A percentile compares a stretch with the other conserved stretches of the same genome.
phyloP scores from a whole-genome alignment of 1,284 basidiomycete species.

The Leccinum insolens region DNA sequence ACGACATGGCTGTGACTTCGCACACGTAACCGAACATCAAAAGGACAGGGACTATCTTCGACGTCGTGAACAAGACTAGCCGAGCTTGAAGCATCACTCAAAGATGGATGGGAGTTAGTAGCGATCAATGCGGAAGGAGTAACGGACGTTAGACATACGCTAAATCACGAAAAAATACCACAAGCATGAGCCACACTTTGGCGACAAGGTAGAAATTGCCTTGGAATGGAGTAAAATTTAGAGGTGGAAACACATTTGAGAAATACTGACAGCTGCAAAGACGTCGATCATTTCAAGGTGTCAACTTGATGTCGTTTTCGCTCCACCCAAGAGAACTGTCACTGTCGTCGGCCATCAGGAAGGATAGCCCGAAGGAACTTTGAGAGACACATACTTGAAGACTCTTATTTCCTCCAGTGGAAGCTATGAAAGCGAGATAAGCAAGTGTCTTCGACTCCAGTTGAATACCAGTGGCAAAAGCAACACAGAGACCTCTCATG shows the following conservation, averaged over 20 bases:
- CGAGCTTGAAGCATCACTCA: neutral
- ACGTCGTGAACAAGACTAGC: neutral
- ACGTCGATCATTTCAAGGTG: neutral
- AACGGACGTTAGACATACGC: neutral
- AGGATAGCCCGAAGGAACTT: neutral
- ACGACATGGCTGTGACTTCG: neutral
- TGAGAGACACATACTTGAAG: neutral
- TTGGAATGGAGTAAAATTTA: neutral
- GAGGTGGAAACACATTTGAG: too few species aligned
- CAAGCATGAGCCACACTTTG: neutral
- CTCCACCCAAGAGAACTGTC: neutral
- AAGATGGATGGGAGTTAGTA: neutral
- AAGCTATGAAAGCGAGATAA: constrained; percentile 8
- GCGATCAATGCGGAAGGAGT: neutral
- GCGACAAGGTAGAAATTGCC: neutral
- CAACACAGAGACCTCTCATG: neutral
- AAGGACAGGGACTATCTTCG: neutral
- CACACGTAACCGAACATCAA: neutral
- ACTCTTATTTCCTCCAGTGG: constrained; percentile 4
- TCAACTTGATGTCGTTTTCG: neutral
- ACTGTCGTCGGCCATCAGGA: neutral
- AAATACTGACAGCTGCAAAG: neutral
- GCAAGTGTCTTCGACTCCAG: neutral
- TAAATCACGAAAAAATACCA: neutral
- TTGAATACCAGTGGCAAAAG: neutral